Percentiles rank a stretch among this genome's conserved stretches.
These are phyloP conservation scores for Raffaelea arxii DNA, from an alignment of 2,329 filamentous ascomycete species.

Conservation along the genomic window DNA sequence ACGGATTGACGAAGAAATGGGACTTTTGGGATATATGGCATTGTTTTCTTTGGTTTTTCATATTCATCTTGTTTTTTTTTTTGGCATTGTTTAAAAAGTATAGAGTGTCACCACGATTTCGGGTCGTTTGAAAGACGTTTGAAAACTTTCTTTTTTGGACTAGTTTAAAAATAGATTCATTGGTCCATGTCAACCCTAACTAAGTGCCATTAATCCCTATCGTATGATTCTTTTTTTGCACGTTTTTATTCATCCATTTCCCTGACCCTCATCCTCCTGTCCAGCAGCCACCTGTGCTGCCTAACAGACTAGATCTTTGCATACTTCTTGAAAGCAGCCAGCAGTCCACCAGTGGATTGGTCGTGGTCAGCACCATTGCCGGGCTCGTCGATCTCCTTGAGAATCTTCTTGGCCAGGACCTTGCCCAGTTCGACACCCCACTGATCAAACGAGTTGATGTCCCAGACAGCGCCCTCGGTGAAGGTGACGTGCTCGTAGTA, in stretches of 20 bases:
- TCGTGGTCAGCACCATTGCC: slow-evolving; percentile 69
- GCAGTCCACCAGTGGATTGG: slow-evolving; percentile 76
- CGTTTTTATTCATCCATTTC: no score
- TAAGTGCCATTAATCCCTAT: no score
- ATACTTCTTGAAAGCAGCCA: slow-evolving; percentile 84
- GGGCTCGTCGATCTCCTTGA: slow-evolving; percentile 70
- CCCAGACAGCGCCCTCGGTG: slow-evolving; percentile 95
- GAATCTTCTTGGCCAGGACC: slow-evolving; percentile 86
- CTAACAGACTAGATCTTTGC: slow-evolving; percentile 31
- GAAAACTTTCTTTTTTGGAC: no score
- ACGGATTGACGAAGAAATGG: no score
- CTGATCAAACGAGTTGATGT: slow-evolving; percentile 99
- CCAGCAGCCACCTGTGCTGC: not conserved
- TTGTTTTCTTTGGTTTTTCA: no score
- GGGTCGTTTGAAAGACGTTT: no score
- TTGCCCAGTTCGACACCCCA: slow-evolving; percentile 99
- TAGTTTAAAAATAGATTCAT: no score
- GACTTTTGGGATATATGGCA: no score
- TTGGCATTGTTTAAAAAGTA: no score
- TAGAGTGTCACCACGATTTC: no score
- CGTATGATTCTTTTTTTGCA: no score
- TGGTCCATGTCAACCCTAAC: no score
- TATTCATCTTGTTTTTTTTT: not conserved
- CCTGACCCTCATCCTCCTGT: not conserved
- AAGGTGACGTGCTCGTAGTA: slow-evolving; percentile 99